Base-by-base conservation (phyloP, 768 basidiomycete species). In the Serendipita sp. region DNA sequence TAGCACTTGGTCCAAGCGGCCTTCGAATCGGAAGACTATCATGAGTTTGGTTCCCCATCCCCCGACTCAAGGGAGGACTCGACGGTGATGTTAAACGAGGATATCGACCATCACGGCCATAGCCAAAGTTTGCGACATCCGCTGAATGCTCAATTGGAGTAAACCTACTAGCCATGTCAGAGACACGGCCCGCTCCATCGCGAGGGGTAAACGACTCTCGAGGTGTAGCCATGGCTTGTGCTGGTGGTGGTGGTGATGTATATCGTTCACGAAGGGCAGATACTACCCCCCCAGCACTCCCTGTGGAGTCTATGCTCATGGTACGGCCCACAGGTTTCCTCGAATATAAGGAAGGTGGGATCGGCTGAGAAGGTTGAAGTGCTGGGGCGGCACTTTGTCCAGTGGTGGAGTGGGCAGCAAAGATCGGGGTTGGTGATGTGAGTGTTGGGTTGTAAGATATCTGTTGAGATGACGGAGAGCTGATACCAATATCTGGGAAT, bases 161-260 rank as follows among this genome's bases (percentile, higher is more conserved):
- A 35, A 60, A 60, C 18, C 56, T 24, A 30, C 56, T 60, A n/a
- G 56, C 56, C 56, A 60, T 60, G 34, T 60, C 56, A n/a, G 56
- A 60, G 16, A 60, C 56, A 28, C 34, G 24, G 28, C 56, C 56
- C 10, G 28, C 56, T 60, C 56, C 35, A 10, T 60, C 56, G 8
- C 56, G 56, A 34, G 28, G 8, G 35, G 30, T 3, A 37, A 34
- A 34, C 28, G 56, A n/a, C 37, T 60, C 56, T 38, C 56, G 10
- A 28, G 28, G 56, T 11, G 30, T 10, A 10, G 28, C 34, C 37
- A 35, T 28, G 4, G 56, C 28, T 30, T 30, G 18, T 13, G 53
- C 11, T 11, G 53, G 53, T 30, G 56, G 56, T 11, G 56, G 34
- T 8, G 56, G 16, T 11, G 56, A n/a, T 8, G 18, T 60, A 60